Conservation (phyloP, 306 rosid genomes). For the Ochetophila trinervis region DNA sequence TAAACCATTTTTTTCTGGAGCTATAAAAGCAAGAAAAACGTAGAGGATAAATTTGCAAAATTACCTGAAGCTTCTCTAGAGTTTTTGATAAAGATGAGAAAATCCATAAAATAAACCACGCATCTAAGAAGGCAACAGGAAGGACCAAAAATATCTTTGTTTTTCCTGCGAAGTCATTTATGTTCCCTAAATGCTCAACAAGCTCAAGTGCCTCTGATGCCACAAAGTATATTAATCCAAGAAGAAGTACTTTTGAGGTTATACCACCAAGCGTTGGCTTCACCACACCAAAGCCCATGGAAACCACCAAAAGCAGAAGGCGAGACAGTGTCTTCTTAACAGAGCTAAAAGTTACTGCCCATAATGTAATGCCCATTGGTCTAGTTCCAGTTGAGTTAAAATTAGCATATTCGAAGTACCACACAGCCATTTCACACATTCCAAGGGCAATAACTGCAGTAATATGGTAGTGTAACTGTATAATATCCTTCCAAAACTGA, state of each 20-base stretch:
- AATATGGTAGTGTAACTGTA: conserved; percentile 80
- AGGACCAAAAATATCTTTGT: conserved; percentile 67
- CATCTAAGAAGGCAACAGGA: conserved; percentile 83
- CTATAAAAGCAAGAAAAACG: not conserved
- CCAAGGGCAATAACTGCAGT: conserved; percentile 88
- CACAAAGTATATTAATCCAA: conserved; percentile 62
- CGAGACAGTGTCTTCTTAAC: conserved; percentile 86
- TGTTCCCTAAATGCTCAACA: conserved; percentile 82
- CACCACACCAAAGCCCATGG: conserved; percentile 87
- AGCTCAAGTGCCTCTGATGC: conserved; percentile 88
- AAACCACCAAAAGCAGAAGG: conserved; percentile 80
- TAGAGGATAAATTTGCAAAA: not conserved
- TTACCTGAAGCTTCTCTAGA: conserved; percentile 88
- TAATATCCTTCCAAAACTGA: conserved; percentile 76
- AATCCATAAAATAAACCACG: conserved; percentile 84
- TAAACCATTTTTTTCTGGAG: conserved; percentile 2
- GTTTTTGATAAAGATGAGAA: conserved; percentile 85
- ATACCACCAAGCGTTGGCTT: conserved; percentile 80
- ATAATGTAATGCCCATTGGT: conserved; percentile 86
- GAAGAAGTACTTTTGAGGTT: conserved; percentile 52
- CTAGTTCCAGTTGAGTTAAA: conserved; percentile 81
- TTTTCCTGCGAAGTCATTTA: conserved; percentile 83
- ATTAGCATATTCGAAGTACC: conserved; percentile 92
- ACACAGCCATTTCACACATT: conserved; percentile 93
- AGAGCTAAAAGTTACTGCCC: conserved; percentile 85